These are phyloP conservation scores for Tillandsia fasciculata DNA, from an alignment of 176 grass and related monocot genomes.

Conservation along the genomic window DNA sequence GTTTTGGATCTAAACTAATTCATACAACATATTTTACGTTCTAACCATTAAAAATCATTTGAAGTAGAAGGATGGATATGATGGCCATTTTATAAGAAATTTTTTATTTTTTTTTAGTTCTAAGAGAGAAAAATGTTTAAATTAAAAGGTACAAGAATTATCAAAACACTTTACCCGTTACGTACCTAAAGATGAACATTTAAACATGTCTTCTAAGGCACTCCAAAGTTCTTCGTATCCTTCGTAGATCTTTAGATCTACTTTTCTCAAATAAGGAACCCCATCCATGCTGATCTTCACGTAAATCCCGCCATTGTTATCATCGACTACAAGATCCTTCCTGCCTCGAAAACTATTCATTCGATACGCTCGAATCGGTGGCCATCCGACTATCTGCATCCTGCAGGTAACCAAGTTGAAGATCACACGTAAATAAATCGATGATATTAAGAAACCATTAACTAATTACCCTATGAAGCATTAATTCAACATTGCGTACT, in stretches of 20 bases:
- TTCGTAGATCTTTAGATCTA: constrained; percentile 28
- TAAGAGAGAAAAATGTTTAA: no score
- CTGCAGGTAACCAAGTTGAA: constrained; percentile 1
- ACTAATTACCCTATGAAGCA: not conserved
- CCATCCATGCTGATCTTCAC: constrained; percentile 42
- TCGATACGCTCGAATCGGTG: constrained; percentile 17
- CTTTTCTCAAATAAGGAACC: constrained; percentile 30
- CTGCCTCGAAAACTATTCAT: constrained; percentile 31
- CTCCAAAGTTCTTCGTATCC: constrained; percentile 26
- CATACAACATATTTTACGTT: no score
- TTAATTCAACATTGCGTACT: constrained; percentile 15
- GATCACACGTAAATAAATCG: not conserved
- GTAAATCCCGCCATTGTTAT: constrained; percentile 11
- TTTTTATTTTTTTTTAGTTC: no score
- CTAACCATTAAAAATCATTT: no score
- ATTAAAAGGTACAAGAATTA: no score
- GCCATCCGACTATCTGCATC: constrained; percentile 30
- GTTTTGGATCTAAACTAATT: no score
- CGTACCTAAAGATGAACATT: constrained; percentile 34
- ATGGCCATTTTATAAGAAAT: no score
- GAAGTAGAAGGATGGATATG: no score
- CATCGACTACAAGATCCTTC: not conserved
- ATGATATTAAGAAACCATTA: not conserved
- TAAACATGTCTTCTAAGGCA: constrained; percentile 31
- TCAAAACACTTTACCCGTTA: not conserved